phyloP scores from a whole-genome alignment of 2,329 filamentous ascomycete genomes.

The Talaromyces sp. region DNA sequence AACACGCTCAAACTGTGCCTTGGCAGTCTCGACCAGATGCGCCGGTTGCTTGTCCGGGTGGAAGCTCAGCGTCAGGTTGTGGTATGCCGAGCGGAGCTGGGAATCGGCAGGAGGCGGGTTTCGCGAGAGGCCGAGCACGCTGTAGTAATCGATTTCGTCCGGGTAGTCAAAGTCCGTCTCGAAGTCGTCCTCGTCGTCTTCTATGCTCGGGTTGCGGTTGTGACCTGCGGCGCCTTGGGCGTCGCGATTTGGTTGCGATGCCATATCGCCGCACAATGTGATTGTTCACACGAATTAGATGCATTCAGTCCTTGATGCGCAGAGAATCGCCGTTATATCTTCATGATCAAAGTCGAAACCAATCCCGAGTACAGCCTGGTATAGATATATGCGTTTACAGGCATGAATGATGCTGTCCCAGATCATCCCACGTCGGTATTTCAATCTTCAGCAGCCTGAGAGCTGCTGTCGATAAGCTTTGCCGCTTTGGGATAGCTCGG shows the following conservation, averaged over 20 bases:
- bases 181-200: slow-evolving; percentile 20
- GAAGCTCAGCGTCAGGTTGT: slow-evolving; percentile 37
- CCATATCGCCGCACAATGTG: background rate
- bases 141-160: slow-evolving; percentile 36
- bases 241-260: background rate
- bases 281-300: background rate
- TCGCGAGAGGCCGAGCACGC: slow-evolving; percentile 33
- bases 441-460: background rate
- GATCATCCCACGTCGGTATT: background rate
- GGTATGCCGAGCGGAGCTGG: slow-evolving; percentile 40
- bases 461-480: background rate
- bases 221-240: background rate
- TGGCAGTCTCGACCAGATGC: slow-evolving; percentile 30
- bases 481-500: background rate
- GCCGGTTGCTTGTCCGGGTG: slow-evolving; percentile 41
- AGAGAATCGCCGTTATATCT: background rate
- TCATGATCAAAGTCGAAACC: background rate
- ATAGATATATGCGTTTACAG: background rate
- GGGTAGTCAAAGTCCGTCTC: slow-evolving; percentile 23
- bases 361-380: background rate
- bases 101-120: slow-evolving; percentile 35
- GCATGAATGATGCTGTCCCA: background rate
- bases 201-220: background rate
- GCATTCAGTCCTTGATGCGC: background rate
- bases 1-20: slow-evolving; percentile 33